phyloP scores from a whole-genome alignment of 331 rosid species.

The Saraca asoca region DNA sequence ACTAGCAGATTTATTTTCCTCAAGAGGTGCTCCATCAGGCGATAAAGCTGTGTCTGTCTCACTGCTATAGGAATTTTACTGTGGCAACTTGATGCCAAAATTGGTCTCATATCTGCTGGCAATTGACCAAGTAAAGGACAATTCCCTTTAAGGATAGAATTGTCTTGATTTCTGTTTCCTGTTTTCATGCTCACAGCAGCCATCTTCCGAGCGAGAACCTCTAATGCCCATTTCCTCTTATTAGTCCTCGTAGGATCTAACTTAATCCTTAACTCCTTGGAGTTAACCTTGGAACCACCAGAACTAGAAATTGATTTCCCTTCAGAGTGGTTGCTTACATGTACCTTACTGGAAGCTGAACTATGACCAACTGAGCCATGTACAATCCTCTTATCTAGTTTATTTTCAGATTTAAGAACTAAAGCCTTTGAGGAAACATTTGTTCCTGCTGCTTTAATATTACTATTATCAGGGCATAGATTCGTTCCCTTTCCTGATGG shows the following conservation, averaged over 20 bases:
- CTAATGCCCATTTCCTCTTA: constrained; percentile 94
- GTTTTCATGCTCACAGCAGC: constrained; percentile 52
- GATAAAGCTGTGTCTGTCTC: constrained; percentile 96
- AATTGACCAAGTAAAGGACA: constrained; percentile 88
- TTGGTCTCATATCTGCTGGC: constrained; percentile 91
- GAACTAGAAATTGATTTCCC: constrained; percentile 44
- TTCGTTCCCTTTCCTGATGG: constrained; percentile 42
- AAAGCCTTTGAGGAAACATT: constrained; percentile 46
- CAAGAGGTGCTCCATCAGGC: constrained; percentile 78
- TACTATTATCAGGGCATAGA: constrained; percentile 37
- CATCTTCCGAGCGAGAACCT: constrained; percentile 84
- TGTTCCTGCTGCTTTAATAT: constrained; percentile 39
- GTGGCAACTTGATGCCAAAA: constrained; percentile 62
- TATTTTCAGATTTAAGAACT: constrained; percentile 43
- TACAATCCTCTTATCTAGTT: constrained; percentile 43
- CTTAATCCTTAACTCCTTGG: constrained; percentile 49
- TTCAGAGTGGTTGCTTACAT: constrained; percentile 40
- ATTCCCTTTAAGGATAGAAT: constrained; percentile 64
- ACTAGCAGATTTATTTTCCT: constrained; percentile 65
- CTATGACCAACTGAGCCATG: constrained; percentile 42
- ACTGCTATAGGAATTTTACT: constrained; percentile 76
- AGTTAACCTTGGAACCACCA: constrained; percentile 49
- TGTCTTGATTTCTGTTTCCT: constrained; percentile 53
- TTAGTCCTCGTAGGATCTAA: constrained; percentile 59
- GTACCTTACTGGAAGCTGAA: constrained; percentile 49